Conservation (phyloP, 2,329 filamentous ascomycete genomes). For the Aspergillus spinulosporus region DNA sequence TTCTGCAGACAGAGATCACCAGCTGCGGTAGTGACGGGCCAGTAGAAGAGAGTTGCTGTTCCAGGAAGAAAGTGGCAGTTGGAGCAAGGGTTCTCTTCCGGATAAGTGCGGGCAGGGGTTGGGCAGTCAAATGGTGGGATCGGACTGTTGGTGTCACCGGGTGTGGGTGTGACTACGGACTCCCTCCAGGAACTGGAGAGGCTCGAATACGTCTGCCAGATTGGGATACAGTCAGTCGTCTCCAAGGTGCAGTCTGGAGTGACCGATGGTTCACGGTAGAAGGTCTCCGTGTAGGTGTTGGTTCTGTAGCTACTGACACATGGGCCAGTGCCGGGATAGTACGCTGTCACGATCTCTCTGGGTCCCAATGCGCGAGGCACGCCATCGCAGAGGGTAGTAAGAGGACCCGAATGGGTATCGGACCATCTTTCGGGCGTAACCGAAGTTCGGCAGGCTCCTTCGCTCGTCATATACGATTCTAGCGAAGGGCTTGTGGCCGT, state of each 20-base stretch:
- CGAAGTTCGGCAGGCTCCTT: conserved; percentile 22
- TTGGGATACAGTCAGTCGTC: conserved; percentile 23
- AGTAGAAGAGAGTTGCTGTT: conserved; percentile 28
- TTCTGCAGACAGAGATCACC: conserved; percentile 25
- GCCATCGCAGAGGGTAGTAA: conserved; percentile 27
- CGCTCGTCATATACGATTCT: conserved; percentile 21
- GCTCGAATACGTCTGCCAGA: conserved; percentile 24
- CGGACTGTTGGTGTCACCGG: conserved; percentile 25
- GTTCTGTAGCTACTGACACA: conserved; percentile 15
- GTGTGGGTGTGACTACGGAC: conserved; percentile 8
- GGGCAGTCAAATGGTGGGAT: conserved; percentile 20
- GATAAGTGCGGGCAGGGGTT: conserved; percentile 16
- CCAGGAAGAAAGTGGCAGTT: conserved; percentile 25
- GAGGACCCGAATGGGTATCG: conserved; percentile 23
- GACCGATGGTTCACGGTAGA: conserved; percentile 18
- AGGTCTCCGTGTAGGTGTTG: conserved; percentile 5
- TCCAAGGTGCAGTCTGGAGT: conserved; percentile 19
- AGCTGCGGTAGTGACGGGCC: conserved; percentile 24
- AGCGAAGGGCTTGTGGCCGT: conserved; percentile 17
- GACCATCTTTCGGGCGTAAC: conserved; percentile 14
- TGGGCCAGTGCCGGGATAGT: conserved; percentile 23
- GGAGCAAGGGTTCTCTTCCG: conserved; percentile 23
- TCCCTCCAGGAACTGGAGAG: conserved; percentile 13
- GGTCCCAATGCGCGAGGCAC: conserved; percentile 24
- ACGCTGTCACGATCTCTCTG: conserved; percentile 19